phyloP scores from a whole-genome alignment of 345 rosid genomes.

The Camelina neglecta region DNA sequence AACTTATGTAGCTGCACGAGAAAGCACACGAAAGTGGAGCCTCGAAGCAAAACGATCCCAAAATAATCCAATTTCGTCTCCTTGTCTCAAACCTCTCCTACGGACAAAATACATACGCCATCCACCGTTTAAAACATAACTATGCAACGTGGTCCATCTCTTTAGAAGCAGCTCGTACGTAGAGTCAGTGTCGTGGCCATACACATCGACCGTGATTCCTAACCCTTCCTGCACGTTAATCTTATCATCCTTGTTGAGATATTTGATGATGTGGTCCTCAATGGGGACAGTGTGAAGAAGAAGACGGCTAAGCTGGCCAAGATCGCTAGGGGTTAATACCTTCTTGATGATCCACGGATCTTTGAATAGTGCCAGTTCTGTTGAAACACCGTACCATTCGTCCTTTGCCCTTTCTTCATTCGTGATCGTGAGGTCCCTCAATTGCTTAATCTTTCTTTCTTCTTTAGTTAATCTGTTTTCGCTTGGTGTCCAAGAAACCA shows the following conservation, averaged over 20 bases:
- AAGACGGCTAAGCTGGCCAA: slow-evolving; percentile 20
- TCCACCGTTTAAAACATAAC: slow-evolving; percentile 24
- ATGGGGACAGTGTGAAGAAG: neutral
- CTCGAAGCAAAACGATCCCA: slow-evolving; percentile 31
- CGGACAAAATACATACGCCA: slow-evolving; percentile 23
- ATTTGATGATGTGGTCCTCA: slow-evolving; percentile 12
- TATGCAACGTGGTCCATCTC: neutral
- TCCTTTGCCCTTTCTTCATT: slow-evolving; percentile 27
- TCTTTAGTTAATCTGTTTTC: neutral
- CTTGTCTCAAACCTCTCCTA: slow-evolving; percentile 21
- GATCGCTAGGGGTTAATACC: slow-evolving; percentile 19
- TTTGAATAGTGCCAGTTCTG: slow-evolving; percentile 6
- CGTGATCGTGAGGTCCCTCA: neutral
- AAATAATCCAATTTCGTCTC: slow-evolving; percentile 28
- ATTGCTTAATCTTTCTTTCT: neutral
- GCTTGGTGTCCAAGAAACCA: slow-evolving; percentile 14
- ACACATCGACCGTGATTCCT: slow-evolving; percentile 17
- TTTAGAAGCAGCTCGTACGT: slow-evolving; percentile 15
- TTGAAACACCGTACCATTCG: slow-evolving; percentile 13
- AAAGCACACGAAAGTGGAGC: slow-evolving; percentile 33
- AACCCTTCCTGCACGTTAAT: neutral
- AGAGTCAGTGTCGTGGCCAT: slow-evolving; percentile 29
- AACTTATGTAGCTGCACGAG: slow-evolving; percentile 3
- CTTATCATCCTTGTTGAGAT: neutral
- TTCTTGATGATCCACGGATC: slow-evolving; percentile 35